These are phyloP conservation scores for Trapa bicornis DNA, from an alignment of 345 rosid genomes.

Conservation along the genomic window DNA sequence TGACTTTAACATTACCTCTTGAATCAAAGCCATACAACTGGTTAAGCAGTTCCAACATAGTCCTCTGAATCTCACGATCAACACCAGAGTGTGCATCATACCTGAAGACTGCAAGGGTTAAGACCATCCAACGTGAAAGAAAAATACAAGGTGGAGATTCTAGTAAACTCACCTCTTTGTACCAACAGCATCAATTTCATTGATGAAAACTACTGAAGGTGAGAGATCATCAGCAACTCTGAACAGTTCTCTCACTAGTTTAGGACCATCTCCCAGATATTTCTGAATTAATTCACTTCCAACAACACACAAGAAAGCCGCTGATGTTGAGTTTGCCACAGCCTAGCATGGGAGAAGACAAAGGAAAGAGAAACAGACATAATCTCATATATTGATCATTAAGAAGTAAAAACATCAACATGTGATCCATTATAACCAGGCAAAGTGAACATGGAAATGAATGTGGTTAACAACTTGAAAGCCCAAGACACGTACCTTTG, in stretches of 20 bases:
- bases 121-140: not conserved
- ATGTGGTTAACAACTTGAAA: not conserved
- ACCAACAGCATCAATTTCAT: slow-evolving; percentile 97
- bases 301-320: slow-evolving; percentile 92
- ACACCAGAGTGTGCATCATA: slow-evolving; percentile 97
- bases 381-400: not conserved
- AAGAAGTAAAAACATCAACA: not conserved
- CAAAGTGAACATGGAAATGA: not conserved
- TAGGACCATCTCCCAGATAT: slow-evolving; percentile 95
- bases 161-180: slow-evolving; percentile 57
- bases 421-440: not conserved
- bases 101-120: slow-evolving; percentile 19
- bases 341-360: slow-evolving; percentile 40
- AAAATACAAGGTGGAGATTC: not conserved
- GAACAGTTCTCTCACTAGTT: slow-evolving; percentile 88
- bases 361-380: not conserved
- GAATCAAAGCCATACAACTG: slow-evolving; percentile 96
- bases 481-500: slow-evolving; percentile 45
- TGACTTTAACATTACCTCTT: slow-evolving; percentile 94
- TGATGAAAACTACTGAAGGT: slow-evolving; percentile 91
- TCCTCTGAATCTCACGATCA: slow-evolving; percentile 96
- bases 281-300: slow-evolving; percentile 97
- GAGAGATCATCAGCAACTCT: slow-evolving; percentile 93
- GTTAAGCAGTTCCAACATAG: slow-evolving; percentile 92
- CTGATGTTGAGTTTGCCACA: slow-evolving; percentile 93